phyloP scores from a whole-genome alignment of 495 filamentous ascomycete species.

The Aspergillus saccharolyticus region DNA sequence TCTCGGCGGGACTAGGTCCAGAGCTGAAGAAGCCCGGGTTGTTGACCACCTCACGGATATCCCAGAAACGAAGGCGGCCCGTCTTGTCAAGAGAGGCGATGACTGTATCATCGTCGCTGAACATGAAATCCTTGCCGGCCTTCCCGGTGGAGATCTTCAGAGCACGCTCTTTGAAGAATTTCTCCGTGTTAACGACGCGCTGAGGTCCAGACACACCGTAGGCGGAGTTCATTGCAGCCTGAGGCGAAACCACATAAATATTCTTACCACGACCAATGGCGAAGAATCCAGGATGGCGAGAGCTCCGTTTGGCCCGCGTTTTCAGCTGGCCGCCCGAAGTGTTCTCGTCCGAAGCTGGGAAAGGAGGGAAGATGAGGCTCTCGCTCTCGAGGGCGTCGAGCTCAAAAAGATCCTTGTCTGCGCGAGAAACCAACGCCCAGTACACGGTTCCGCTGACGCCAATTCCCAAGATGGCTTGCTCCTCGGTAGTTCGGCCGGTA shows the following conservation, averaged over 20 bases:
- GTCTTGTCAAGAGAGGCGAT: conserved; percentile 96
- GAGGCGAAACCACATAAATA: conserved; percentile 85
- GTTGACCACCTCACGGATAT: conserved; percentile 71
- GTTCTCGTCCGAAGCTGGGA: conserved; percentile 68
- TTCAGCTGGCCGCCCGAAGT: conserved; percentile 86
- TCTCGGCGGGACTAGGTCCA: conserved; percentile 57
- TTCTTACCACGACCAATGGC: conserved; percentile 92
- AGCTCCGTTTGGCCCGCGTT: conserved; percentile 86
- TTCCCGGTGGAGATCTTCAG: conserved; percentile 95
- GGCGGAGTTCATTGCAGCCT: conserved; percentile 62
- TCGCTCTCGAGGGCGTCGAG: conserved; percentile 66
- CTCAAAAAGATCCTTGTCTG: conserved; percentile 68
- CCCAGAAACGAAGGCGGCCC: conserved; percentile 94
- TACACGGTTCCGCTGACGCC: conserved; percentile 92
- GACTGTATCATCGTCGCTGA: conserved; percentile 90
- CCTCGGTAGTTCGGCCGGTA: conserved; percentile 36
- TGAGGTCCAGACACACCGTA: conserved; percentile 68
- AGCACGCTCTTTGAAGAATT: conserved; percentile 76
- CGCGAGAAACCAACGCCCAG: conserved; percentile 72
- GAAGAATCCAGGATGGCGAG: conserved; percentile 84
- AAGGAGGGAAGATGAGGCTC: conserved; percentile 77
- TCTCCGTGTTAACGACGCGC: conserved; percentile 74
- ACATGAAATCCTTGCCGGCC: conserved; percentile 95
- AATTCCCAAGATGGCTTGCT: conserved; percentile 82
- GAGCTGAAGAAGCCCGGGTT: conserved; percentile 50